Evolutionary conservation across 441 rosid genomes (phyloP), one percentile per base, ranked within the genome.

Genomic region (Geranium incanum): DNA sequence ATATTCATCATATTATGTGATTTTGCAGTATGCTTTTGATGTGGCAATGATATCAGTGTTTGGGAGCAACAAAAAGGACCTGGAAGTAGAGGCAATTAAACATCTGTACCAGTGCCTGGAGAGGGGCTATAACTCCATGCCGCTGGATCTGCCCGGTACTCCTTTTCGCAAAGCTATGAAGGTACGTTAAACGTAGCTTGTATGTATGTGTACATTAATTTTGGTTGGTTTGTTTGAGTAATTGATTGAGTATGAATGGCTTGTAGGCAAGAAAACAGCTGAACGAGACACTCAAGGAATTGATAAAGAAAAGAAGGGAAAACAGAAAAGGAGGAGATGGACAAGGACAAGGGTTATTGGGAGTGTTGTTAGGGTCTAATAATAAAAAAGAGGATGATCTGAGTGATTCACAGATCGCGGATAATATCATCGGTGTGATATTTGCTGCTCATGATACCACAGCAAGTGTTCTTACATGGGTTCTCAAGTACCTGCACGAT

Each of bases 361-460:
- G 90, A 71, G 86, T 85, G 7, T 70, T 93, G 36, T 71, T 93
- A 11, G 85, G 78, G 18, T 85, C 82, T n/a, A 80, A 81, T 41
- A 79, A 81, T 28, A 81, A 81, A 71, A 81, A 81, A 71, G 66
- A 68, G 0, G 73, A 77, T 23, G 79, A 80, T 45, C 81, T 91
- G 11, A 87, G 80, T 8, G 97, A 93, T 77, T 82, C 87, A 19
- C 98, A 93, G 48, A 89, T 93, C 52, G 92, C 95, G 3, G 98
- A 93, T 70, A 93, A 93, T 69, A 85, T 93, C 70, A 91, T 93
- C 38, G 98, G 98, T 15, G 93, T 93, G 3, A 89, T 91, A 12
- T 93, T 93, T 18, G 98, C 98, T 45, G 98, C 97, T 68, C 95
- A 87, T 15, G 98, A 93, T 68, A 93, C 98, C 1, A 93, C 98